A percentile compares a stretch with the other conserved stretches of the same genome.
These are phyloP conservation scores for Tulasnella sp. DNA, from an alignment of 768 basidiomycete genomes.

Conservation along the genomic window DNA sequence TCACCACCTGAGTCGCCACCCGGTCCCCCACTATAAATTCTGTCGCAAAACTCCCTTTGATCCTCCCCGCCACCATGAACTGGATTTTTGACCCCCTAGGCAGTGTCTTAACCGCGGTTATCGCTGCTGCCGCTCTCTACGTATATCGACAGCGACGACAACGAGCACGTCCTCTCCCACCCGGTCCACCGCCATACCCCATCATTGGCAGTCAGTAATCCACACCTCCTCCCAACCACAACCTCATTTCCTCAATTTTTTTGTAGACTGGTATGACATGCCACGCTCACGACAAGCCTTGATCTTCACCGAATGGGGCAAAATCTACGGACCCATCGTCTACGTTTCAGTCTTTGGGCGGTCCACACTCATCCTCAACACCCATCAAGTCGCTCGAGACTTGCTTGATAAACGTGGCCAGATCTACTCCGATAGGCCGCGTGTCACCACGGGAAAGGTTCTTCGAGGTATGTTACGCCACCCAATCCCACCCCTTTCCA, in stretches of 20 bases:
- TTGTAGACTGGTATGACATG: neutral
- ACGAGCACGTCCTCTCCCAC: no score
- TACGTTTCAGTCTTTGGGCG: conserved; percentile 9
- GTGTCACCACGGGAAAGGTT: conserved; percentile 18
- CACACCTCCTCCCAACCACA: no score
- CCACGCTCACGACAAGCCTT: neutral
- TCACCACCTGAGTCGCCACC: no score
- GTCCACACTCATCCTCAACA: conserved; percentile 20
- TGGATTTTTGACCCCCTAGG: no score
- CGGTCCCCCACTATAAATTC: no score
- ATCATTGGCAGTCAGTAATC: conserved; percentile 3
- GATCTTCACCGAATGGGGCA: conserved; percentile 16
- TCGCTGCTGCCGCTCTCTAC: no score
- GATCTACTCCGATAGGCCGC: conserved; percentile 24
- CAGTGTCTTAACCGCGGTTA: no score
- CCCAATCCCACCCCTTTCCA: neutral
- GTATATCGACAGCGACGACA: no score
- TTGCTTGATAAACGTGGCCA: conserved; percentile 24
- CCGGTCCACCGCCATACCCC: neutral
- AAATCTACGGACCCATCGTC: conserved; percentile 9
- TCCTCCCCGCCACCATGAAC: no score
- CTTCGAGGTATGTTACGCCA: neutral
- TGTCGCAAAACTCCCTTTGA: no score
- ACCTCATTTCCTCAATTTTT: neutral
- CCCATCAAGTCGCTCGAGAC: conserved; percentile 23